Conservation (phyloP, 106 monocot species). For the Acorus gramineus region DNA sequence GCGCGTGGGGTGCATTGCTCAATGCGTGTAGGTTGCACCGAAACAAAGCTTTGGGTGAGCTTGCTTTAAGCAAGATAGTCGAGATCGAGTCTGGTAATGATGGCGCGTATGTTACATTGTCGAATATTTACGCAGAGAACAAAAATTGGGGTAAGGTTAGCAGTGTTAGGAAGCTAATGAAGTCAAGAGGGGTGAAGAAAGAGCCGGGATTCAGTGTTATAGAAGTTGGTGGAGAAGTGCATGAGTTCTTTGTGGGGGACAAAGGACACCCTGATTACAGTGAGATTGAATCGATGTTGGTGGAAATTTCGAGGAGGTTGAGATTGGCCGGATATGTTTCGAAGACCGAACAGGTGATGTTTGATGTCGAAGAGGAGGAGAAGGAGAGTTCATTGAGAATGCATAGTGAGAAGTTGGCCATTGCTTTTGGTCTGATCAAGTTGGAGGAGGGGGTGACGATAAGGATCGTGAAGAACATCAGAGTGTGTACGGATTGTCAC, state of each 20-base stretch:
- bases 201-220: conserved; percentile 71
- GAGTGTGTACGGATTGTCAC: conserved; percentile 20
- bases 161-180: conserved; percentile 54
- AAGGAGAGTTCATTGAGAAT: conserved; percentile 14
- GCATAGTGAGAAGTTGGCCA: conserved; percentile 24
- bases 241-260: conserved; percentile 40
- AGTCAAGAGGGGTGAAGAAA: conserved; percentile 51
- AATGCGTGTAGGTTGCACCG: conserved; percentile 46
- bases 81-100: conserved; percentile 47
- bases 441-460: conserved; percentile 5
- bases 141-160: conserved; percentile 52
- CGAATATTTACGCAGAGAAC: conserved; percentile 69
- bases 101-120: conserved; percentile 70
- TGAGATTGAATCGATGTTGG: conserved; percentile 18
- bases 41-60: conserved; percentile 41
- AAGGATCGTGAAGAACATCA: conserved; percentile 19
- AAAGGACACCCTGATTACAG: conserved; percentile 6
- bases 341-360: conserved; percentile 10
- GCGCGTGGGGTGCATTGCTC: conserved; percentile 64
- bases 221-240: conserved; percentile 47
- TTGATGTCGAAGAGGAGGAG: conserved; percentile 26
- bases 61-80: conserved; percentile 26
- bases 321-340: conserved; percentile 9
- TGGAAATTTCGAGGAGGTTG: conserved; percentile 10
- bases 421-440: conserved; percentile 20